Percentiles rank a stretch among this genome's conserved stretches.
Evolutionary conservation across 2,329 filamentous ascomycete genomes (phyloP).

Genomic region (Aspergillus ruber): DNA sequence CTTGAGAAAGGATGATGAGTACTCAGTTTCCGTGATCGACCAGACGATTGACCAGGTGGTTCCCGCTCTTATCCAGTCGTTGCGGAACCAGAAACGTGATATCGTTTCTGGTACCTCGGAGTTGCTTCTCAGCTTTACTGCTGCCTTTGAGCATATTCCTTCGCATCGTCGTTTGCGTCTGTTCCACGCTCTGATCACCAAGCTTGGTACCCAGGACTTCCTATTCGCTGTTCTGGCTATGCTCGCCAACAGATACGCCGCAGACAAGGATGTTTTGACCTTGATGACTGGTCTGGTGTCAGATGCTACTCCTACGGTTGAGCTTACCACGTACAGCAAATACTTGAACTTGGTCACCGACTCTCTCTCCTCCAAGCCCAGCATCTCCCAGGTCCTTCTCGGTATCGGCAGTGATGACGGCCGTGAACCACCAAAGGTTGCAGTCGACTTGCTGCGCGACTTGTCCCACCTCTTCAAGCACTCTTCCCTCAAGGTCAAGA

Average conservation of each 20-base stretch:
- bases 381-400: slow-evolving; percentile 66
- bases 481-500: slow-evolving; percentile 36
- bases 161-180: slow-evolving; percentile 74
- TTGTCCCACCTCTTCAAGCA: slow-evolving; percentile 36
- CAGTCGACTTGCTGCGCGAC: slow-evolving; percentile 36
- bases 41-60: slow-evolving; percentile 91
- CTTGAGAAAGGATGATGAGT: slow-evolving; percentile 88
- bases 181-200: slow-evolving; percentile 78
- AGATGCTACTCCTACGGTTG: slow-evolving; percentile 65
- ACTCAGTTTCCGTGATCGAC: slow-evolving; percentile 91
- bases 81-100: slow-evolving; percentile 71
- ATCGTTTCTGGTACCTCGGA: slow-evolving; percentile 77
- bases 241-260: slow-evolving; percentile 80
- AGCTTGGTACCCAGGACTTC: slow-evolving; percentile 78
- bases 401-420: slow-evolving; percentile 49
- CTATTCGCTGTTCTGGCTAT: slow-evolving; percentile 82
- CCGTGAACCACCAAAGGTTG: slow-evolving; percentile 39
- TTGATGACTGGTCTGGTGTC: slow-evolving; percentile 70
- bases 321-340: slow-evolving; percentile 68
- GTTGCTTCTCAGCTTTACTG: slow-evolving; percentile 89
- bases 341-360: slow-evolving; percentile 70
- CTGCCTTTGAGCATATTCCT: slow-evolving; percentile 93
- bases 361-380: slow-evolving; percentile 66
- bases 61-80: slow-evolving; percentile 78
- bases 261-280: slow-evolving; percentile 65